Conservation (phyloP, 2,329 filamentous ascomycete species). For the Cordyceps cicadae region DNA sequence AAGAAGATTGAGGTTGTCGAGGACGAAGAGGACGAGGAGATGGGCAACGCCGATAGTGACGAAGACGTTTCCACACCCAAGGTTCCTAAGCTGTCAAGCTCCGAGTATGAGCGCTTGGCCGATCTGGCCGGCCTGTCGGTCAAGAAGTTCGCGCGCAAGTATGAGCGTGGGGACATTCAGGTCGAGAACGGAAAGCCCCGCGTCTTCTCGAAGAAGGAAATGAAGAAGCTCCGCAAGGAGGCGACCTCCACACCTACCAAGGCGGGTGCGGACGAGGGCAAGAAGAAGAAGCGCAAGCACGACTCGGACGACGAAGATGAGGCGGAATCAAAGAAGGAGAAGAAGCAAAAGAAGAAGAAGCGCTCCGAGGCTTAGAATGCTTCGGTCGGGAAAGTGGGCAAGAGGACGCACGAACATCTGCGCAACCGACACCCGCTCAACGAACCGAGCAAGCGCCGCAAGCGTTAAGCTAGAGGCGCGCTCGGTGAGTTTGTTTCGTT, state of each 20-base stretch:
- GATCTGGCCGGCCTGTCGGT: conserved; percentile 61
- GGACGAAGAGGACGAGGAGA: conserved; percentile 19
- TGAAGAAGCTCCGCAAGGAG: conserved; percentile 65
- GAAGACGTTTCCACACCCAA: conserved; percentile 27
- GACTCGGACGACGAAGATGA: conserved; percentile 60
- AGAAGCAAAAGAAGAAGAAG: conserved; percentile 45
- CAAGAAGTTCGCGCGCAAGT: conserved; percentile 71
- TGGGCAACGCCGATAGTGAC: conserved; percentile 24
- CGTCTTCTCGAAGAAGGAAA: conserved; percentile 65
- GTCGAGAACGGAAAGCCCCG: conserved; percentile 59
- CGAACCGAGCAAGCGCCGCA: not conserved
- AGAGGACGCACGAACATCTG: not conserved
- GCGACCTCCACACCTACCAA: conserved; percentile 36
- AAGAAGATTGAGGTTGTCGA: conserved; percentile 34
- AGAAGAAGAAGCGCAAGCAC: conserved; percentile 66
- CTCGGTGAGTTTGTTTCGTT: conserved; percentile 7
- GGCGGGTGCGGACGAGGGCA: conserved; percentile 21
- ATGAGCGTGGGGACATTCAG: conserved; percentile 65
- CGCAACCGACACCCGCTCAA: not conserved
- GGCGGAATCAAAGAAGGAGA: conserved; percentile 49
- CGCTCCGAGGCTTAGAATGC: conserved; percentile 26
- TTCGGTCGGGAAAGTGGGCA: not conserved
- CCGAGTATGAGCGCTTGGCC: conserved; percentile 52
- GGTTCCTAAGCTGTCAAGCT: conserved; percentile 41
- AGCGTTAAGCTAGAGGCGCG: not conserved